Evolutionary conservation across 345 rosid species (phyloP).

Genomic region (Eucalyptus albens): DNA sequence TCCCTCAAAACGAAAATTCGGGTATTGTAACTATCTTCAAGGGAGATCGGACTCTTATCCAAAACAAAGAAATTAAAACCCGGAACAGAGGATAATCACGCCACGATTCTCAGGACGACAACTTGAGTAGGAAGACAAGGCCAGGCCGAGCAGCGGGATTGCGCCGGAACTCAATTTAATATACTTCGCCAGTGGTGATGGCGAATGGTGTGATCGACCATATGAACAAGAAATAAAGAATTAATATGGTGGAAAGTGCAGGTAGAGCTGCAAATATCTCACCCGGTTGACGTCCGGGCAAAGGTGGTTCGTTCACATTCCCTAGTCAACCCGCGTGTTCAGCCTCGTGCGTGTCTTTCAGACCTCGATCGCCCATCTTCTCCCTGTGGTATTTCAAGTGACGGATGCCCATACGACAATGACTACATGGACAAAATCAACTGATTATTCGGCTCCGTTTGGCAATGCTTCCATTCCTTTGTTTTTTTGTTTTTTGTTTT

Average conservation of each 20-base stretch:
- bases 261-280: background rate
- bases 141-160: background rate
- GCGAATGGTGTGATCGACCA: background rate
- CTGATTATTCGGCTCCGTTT: too few relatives aligned
- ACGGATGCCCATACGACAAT: background rate
- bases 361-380: background rate
- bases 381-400: background rate
- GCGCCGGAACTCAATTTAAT: background rate
- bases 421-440: background rate
- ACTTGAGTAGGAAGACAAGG: background rate
- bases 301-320: background rate
- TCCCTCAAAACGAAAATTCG: background rate
- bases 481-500: too few relatives aligned
- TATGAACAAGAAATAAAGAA: background rate
- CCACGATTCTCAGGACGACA: too few relatives aligned
- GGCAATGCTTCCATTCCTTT: rapidly evolving
- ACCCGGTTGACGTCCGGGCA: background rate
- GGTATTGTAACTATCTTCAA: background rate
- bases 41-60: background rate
- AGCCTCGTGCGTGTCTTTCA: background rate
- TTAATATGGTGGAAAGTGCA: background rate
- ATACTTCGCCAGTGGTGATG: background rate
- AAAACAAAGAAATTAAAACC: background rate
- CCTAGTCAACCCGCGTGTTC: background rate
- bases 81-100: background rate